Evolutionary conservation across 129 eudicot species (phyloP), one percentile per base, ranked within the genome.

Genomic region (Logfia minima): DNA sequence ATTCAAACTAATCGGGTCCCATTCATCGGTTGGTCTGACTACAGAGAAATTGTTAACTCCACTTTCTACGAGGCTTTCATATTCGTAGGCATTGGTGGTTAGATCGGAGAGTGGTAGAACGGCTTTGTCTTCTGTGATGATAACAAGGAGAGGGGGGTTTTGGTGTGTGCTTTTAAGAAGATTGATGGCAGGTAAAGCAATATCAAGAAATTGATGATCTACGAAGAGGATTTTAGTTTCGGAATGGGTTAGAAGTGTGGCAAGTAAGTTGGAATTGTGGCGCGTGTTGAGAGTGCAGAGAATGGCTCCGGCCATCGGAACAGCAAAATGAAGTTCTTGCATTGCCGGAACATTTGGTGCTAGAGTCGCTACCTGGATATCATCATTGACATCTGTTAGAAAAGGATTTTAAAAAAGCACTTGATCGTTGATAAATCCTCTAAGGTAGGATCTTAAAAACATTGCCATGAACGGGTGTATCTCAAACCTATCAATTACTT

Each of bases 331-430:
- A 65, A 93, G 91, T 84, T 93, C 98, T 29, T 87, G 86, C 91
- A 89, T 91, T 51, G 96, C 96, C 55, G 98, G 98, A 64, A 93
- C 79, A 75, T 93, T 93, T 55, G 98, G 98, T 79, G 92, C 92
- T 68, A 93, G 66, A 0, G 87, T 87, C 3, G 98, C 87, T 66
- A 93, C 93, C 97, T 93, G 85, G 17, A 7, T 45, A 45, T 45
- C 31, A 59, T 60, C 56, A 66, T 18, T 17, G 45, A 3, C 28
- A 22, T 59, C 31, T 60, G 22, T 56, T 34, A 29, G 11, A 53
- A 8, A 39, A 45, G 8, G 13, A 45, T 45, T 45, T 45, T 3
- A 31, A 31, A 11, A 45, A 45, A 45, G 11, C 16, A 45, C 43
- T 37, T 37, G 43, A 37, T 37, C 10, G 43, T 37, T 37, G 43